Evolutionary conservation across 257 asterid species (phyloP).

Genomic region (Knoxia roxburghii): DNA sequence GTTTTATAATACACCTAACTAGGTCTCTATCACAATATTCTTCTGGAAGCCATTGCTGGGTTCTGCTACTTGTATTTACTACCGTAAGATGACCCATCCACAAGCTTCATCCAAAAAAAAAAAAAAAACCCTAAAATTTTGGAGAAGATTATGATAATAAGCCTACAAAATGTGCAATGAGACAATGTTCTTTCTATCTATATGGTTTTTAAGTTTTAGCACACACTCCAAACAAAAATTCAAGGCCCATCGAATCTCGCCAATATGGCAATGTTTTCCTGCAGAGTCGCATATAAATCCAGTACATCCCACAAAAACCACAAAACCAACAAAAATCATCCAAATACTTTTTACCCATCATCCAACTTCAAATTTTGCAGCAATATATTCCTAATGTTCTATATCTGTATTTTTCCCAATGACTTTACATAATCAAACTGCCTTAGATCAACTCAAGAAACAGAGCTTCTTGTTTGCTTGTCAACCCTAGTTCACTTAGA

Average conservation of each 20-base stretch:
- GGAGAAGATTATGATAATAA: no score
- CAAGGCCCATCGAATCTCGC: not conserved
- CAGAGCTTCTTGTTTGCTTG: constrained; percentile 95
- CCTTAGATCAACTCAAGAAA: constrained; percentile 78
- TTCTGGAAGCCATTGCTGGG: no score
- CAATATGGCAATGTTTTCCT: not conserved
- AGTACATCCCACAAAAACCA: constrained; percentile 4
- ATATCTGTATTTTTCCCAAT: constrained; percentile 10
- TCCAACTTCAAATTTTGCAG: not conserved
- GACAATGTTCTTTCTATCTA: no score
- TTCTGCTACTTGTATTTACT: no score
- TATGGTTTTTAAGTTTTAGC: no score
- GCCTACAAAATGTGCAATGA: not conserved
- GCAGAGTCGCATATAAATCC: not conserved
- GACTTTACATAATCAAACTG: constrained; percentile 20
- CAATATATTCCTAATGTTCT: constrained; percentile 2
- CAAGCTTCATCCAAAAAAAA: no score
- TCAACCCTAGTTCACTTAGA: constrained; percentile 74
- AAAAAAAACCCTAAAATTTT: no score
- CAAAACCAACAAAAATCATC: not conserved
- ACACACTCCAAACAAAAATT: not conserved
- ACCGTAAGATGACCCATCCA: no score
- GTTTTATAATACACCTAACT: no score
- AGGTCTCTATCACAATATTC: no score
- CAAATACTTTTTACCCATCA: constrained; percentile 1